Base-by-base conservation (phyloP, 169 alveolate genomes). In the Eimeria sp. region DNA sequence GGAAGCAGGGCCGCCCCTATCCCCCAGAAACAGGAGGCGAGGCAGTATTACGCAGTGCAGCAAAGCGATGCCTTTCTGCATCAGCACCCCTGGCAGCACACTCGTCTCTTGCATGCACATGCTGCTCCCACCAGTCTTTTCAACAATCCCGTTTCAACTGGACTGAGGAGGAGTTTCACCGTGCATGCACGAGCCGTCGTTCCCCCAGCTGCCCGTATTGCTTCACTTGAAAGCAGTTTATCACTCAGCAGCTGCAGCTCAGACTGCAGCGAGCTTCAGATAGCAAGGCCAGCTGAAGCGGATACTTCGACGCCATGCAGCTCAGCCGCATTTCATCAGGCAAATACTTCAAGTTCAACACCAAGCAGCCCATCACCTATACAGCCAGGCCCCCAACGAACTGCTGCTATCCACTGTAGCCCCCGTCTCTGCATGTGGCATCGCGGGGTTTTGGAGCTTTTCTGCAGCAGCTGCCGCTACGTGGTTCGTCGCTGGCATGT, bases 401-500 rank as follows among this genome's bases (percentile, higher is more conserved):
- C 76, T 54, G 56, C 49, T 62, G 13, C 40, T 10, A 40, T 9
- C 14, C 9, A 30, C 30, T 13, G 33, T 13, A 90, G 88, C 78
- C 89, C 89, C 89, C 9, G 23, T 40, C 62, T 80, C 43, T 66
- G 58, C 40, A 97, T 97, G 98, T 97, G 98, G 98, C 98, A 97
- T 95, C 83, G 98, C 6, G 99, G 99, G 54, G 97, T 97, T 2
- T 95, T 98, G 88, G 97, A 98, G 40, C 95, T 98, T 23, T 98
- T 97, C 64, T 98, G 99, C 94, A 97, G 98, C 91, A 97, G 98
- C 62, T 98, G 99, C 95, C 97, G 99, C 76, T 98, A 98, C 96
- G 99, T 98, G 72, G 97, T 98, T 30, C 97, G 98, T 62, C 96
- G 97, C 72, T 97, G 99, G 99, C 98, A 98, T 89, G 98, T 98